Percentiles rank a stretch among this genome's conserved stretches.
Evolutionary conservation across 257 asterid species (phyloP).

Genomic region (Plectranthus barbatus): DNA sequence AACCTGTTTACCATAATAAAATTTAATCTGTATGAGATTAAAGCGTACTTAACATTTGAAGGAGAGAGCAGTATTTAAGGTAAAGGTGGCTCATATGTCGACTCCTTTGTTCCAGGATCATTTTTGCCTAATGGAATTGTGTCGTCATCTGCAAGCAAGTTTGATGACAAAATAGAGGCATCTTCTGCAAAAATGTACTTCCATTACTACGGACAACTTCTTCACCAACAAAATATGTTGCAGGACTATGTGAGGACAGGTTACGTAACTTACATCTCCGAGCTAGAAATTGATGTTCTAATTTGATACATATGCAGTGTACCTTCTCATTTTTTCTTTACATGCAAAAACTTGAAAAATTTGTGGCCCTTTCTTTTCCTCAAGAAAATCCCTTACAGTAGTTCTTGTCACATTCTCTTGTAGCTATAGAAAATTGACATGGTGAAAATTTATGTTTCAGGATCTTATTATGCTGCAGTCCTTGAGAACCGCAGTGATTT

Average conservation of each 20-base stretch:
- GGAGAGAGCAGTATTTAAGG: background rate
- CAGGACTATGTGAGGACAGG: constrained; percentile 99
- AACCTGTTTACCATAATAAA: background rate
- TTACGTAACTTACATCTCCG: constrained; percentile 18
- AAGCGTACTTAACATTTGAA: background rate
- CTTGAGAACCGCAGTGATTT: constrained; percentile 91
- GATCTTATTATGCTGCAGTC: constrained; percentile 95
- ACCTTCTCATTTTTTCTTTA: background rate
- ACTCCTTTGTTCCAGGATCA: constrained; percentile 38
- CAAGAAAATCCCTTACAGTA: background rate
- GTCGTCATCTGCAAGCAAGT: constrained; percentile 55
- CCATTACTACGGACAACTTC: constrained; percentile 94
- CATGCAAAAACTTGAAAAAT: constrained; percentile 5
- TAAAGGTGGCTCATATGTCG: constrained; percentile 3
- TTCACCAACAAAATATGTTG: constrained; percentile 98
- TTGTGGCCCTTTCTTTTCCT: background rate
- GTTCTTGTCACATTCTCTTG: constrained; percentile 2
- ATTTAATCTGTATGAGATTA: background rate
- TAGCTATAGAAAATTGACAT: constrained; percentile 5
- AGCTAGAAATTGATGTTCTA: constrained; percentile 11
- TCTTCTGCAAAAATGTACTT: constrained; percentile 98
- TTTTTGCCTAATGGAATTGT: constrained; percentile 54
- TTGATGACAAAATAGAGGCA: constrained; percentile 91
- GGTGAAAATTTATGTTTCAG: constrained; percentile 36
- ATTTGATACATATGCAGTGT: background rate